These are phyloP conservation scores for Euphorbia schlechtendalii DNA, from an alignment of 441 rosid species.

Conservation along the genomic window DNA sequence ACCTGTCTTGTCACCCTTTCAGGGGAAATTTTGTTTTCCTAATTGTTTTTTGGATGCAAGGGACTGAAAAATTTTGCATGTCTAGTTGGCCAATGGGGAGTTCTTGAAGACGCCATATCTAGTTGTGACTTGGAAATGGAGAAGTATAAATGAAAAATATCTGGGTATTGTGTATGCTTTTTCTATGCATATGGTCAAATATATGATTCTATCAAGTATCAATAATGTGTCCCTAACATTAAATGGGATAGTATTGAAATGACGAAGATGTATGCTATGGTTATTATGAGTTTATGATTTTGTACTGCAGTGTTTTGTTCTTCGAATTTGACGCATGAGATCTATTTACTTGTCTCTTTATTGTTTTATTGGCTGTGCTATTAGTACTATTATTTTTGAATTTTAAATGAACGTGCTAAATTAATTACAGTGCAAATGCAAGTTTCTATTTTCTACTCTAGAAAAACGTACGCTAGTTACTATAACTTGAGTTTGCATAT, in stretches of 20 bases:
- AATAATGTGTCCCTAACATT: neutral
- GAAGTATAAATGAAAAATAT: neutral
- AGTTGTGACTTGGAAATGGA: neutral
- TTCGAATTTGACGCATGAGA: too few species aligned
- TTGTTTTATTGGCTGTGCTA: too few species aligned
- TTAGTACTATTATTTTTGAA: too few species aligned
- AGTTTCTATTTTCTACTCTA: too few species aligned
- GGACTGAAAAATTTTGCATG: neutral
- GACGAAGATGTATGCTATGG: neutral
- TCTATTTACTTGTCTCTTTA: too few species aligned
- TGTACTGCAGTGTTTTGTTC: neutral
- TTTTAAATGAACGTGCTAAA: too few species aligned
- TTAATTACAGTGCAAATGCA: too few species aligned
- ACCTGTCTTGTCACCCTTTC: too few species aligned
- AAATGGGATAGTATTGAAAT: conserved; percentile 1
- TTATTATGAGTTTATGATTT: neutral
- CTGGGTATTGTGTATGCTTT: neutral
- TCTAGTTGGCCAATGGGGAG: neutral
- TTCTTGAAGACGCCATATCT: neutral
- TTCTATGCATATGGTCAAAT: neutral
- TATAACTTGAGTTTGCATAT: too few species aligned
- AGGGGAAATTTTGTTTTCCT: neutral
- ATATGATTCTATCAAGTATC: neutral
- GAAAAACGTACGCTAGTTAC: too few species aligned
- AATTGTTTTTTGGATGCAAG: neutral